Base-by-base conservation (phyloP, 1,284 basidiomycete species). In the Quambalaria eucalypti region DNA sequence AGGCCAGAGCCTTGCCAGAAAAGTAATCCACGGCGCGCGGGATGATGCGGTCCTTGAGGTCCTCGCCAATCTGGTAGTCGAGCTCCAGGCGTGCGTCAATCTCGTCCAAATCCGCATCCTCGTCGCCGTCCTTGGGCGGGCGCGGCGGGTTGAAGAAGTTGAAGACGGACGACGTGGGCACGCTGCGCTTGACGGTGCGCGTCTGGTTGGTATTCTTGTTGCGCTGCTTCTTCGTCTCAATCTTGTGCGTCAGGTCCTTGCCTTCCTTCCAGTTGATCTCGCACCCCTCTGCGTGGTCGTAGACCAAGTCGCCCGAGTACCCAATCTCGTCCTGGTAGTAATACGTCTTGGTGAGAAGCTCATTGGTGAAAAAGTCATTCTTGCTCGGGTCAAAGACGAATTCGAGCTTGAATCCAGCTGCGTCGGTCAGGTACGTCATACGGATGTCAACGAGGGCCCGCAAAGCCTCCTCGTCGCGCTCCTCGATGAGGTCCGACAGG, bases 201-300 rank as follows among this genome's bases (percentile, higher is more conserved):
- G 71, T 74, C 66, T 75, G 71, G 70, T 75, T 75, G 47, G 73
- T 75, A 66, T 75, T 74, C 67, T 97, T 98, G 81, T 97, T 97
- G 70, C 92, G 82, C 80, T 97, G 93, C 82, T 96, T 97, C 84
- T 96, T 96, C 77, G 96, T 92, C 81, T 97, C 93, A 68, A 90
- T 87, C 80, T 90, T 88, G 80, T 92, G 91, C 53, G 92, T 97
- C 58, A 97, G 81, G 79, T 98, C 90, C 81, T 93, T 93, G 71
- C 95, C 93, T 77, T 90, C 90, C 80, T 93, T 95, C 93, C 93
- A 97, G 76, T 87, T 85, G 78, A 98, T 92, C 73, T 86, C 83
- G 56, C 85, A 86, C 19, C 91, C 92, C 72, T 88, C 84, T 53
- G 92, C 90, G 64, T 84, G 86, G 81, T 95, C 90, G 78, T 93